Evolutionary conservation across 768 basidiomycete genomes (phyloP), one percentile per base, ranked within the genome.

Genomic region (Lyophyllum semitale): DNA sequence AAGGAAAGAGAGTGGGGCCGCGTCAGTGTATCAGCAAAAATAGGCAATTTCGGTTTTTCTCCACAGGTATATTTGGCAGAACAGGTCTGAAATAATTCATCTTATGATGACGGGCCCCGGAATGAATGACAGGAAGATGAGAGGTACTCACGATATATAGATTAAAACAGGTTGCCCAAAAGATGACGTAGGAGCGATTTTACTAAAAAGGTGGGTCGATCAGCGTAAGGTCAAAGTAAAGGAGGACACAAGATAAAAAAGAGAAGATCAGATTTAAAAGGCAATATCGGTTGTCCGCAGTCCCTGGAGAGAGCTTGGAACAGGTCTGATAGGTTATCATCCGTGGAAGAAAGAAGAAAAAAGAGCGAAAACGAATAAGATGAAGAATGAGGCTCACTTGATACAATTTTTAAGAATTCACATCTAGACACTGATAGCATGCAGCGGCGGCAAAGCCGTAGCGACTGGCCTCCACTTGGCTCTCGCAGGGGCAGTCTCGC

Each of bases 261-360:
- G 51, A 42, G 59, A 64, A 51, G 55, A 59, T 78, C 68, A 76
- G 77, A 73, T 70, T 77, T 51, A 53, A 78, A 78, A 84, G 81
- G 87, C 85, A 88, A 88, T 85, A 76, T 79, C 64, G 59, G 62
- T 77, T 77, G 71, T 85, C 87, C 82, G 75, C 85, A 83, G 64
- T 62, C 66, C 66, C 63, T 63, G 68, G 46, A 58, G 51, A 64
- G 65, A 61, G 73, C 69, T 90, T 85, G 75, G 88, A 84, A 90
- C 87, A 89, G 87, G 88, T 88, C 87, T 89, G 84, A 82, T 74
- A 70, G 51, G 68, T 64, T 82, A 74, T 89, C 89, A 88, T 90
- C 88, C 72, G 51, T 38, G 8, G 47, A 58, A 17, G 32, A 51
- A 47, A 7, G 48, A 57, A 18, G 32, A 51, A 42, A 29, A 58